These are phyloP conservation scores for Drechslerella dactyloides DNA, from an alignment of 2,329 filamentous ascomycete species.

Conservation along the genomic window DNA sequence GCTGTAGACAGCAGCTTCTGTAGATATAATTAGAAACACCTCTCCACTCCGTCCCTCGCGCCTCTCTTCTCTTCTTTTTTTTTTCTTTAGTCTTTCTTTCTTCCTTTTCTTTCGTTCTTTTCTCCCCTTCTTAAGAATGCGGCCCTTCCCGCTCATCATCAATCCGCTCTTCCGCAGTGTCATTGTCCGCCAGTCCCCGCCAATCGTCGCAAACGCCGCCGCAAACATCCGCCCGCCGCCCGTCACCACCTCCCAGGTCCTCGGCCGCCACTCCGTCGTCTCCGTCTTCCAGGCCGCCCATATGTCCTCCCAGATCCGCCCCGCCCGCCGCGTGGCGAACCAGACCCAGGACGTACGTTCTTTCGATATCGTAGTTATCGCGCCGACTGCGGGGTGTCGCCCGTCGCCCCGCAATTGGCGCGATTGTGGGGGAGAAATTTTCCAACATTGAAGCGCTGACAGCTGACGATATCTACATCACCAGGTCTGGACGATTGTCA, in stretches of 20 bases:
- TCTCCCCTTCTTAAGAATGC: slow-evolving; percentile 22
- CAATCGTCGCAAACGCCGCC: slow-evolving; percentile 47
- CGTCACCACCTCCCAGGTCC: slow-evolving; percentile 24
- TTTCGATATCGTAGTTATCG: no score
- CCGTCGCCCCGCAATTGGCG: no score
- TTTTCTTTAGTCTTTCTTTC: slow-evolving; percentile 11
- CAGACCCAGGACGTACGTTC: slow-evolving; percentile 64
- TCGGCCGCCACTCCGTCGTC: slow-evolving; percentile 37
- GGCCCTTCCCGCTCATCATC: slow-evolving; percentile 41
- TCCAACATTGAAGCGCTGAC: not conserved
- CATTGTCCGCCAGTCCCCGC: slow-evolving; percentile 39
- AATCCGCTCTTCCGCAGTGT: slow-evolving; percentile 48
- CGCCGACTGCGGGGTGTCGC: slow-evolving; percentile 10
- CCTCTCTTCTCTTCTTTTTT: slow-evolving; percentile 30
- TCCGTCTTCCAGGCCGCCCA: slow-evolving; percentile 43
- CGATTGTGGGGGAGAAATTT: no score
- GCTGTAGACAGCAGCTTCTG: not conserved
- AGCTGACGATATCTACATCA: not conserved
- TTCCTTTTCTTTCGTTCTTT: slow-evolving; percentile 16
- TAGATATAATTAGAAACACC: slow-evolving; percentile 22
- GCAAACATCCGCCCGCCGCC: slow-evolving; percentile 28
- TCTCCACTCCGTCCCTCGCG: slow-evolving; percentile 17
- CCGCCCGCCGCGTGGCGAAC: slow-evolving; percentile 62
- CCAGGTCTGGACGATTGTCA: slow-evolving; percentile 67
- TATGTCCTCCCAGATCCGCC: slow-evolving; percentile 57